Percentiles rank a stretch among this genome's conserved stretches.
phyloP scores from a whole-genome alignment of 2,329 filamentous ascomycete species.

The Epichloe sibirici region DNA sequence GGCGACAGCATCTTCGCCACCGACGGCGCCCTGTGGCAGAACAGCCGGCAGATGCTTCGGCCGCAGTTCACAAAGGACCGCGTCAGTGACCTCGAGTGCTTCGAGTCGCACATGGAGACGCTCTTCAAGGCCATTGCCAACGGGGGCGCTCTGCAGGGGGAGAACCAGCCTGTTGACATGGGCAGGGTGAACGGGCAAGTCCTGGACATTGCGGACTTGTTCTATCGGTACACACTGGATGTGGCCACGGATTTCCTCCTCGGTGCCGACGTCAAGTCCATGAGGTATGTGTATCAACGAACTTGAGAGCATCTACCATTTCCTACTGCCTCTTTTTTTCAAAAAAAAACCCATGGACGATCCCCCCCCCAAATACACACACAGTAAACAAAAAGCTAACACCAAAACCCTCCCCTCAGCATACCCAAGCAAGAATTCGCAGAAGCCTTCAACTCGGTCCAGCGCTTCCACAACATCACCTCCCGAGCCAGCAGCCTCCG shows the following conservation, averaged over 20 bases:
- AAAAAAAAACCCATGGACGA: too few species aligned
- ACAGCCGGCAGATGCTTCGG: conserved; percentile 66
- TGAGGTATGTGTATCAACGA: conserved; percentile 28
- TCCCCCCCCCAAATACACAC: too few species aligned
- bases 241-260: conserved; percentile 79
- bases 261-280: conserved; percentile 56
- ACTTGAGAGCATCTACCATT: background rate
- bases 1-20: conserved; percentile 61
- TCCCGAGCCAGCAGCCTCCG: conserved; percentile 19
- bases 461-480: conserved; percentile 53
- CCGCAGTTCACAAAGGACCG: conserved; percentile 82
- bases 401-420: background rate
- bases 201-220: conserved; percentile 60
- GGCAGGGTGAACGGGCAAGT: conserved; percentile 47
- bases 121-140: conserved; percentile 58
- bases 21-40: conserved; percentile 68
- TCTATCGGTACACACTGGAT: conserved; percentile 79
- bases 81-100: conserved; percentile 67
- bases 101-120: conserved; percentile 65
- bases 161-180: conserved; percentile 51
- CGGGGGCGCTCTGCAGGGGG: conserved; percentile 43
- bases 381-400: background rate
- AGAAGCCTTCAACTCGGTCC: conserved; percentile 56
- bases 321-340: too few species aligned
- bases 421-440: conserved; percentile 50